A percentile compares a stretch with the other conserved stretches of the same genome.
Conservation (phyloP, 2,329 filamentous ascomycete genomes). For the Clonostachys solani region DNA sequence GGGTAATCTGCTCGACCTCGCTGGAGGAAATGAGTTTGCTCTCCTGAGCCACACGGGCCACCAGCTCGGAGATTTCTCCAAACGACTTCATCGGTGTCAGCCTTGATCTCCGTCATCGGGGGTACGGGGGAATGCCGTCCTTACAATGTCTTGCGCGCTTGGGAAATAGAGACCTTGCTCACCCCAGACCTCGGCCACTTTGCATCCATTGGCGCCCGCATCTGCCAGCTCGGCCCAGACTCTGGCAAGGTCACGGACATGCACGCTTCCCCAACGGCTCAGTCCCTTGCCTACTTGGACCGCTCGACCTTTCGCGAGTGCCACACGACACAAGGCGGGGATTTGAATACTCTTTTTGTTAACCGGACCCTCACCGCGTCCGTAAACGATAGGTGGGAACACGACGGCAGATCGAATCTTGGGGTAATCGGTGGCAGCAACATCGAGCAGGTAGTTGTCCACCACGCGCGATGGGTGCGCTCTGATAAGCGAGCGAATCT, state of each 20-base stretch:
- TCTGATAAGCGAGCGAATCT: conserved; percentile 17
- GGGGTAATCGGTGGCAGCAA: conserved; percentile 12
- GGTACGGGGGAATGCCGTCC: conserved; percentile 2
- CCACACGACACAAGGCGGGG: conserved; percentile 24
- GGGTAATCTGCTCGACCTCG: conserved; percentile 19
- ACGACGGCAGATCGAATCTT: conserved; percentile 26
- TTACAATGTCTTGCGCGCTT: conserved; percentile 17
- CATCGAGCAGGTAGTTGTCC: conserved; percentile 28
- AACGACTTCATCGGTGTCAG: conserved; percentile 11
- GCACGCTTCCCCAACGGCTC: conserved; percentile 27
- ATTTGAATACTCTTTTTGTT: conserved; percentile 36
- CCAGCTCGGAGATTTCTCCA: conserved; percentile 20
- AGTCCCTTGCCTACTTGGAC: conserved; percentile 24
- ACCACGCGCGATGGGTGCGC: conserved; percentile 19
- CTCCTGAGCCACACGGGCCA: conserved; percentile 15
- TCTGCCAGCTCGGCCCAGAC: conserved; percentile 21
- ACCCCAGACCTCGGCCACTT: conserved; percentile 23
- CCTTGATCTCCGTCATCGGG: neutral
- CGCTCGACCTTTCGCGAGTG: conserved; percentile 22
- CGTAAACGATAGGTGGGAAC: conserved; percentile 31
- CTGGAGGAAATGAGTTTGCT: conserved; percentile 14
- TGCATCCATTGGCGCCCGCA: conserved; percentile 13
- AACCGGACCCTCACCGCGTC: conserved; percentile 26
- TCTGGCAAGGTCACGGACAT: conserved; percentile 23
- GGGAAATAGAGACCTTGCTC: conserved; percentile 29